A percentile compares a stretch with the other conserved stretches of the same genome.
Evolutionary conservation across 371 early-diverging fungal species (phyloP).

Genomic region (Mucor lusitanicus): DNA sequence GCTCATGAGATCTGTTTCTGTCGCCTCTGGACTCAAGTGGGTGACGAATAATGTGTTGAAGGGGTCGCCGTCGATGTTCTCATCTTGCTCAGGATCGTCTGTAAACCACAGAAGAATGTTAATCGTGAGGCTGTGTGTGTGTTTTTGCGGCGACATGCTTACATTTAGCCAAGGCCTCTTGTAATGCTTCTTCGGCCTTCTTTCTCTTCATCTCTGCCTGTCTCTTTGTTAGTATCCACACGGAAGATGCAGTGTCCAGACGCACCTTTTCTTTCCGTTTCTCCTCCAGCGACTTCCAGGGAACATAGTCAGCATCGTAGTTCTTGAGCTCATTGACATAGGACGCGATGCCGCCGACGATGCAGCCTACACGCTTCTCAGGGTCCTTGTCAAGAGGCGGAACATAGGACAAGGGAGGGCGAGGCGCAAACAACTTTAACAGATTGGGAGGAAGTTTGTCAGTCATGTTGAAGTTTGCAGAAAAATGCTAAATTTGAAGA

Average conservation of each 20-base stretch:
- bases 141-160: slow-evolving; percentile 10
- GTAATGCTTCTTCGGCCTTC: slow-evolving; percentile 61
- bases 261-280: slow-evolving; percentile 69
- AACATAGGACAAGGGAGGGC: slow-evolving; percentile 78
- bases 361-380: slow-evolving; percentile 61
- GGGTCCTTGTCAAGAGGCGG: slow-evolving; percentile 80
- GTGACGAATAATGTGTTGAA: slow-evolving; percentile 92
- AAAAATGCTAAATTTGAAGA: neutral
- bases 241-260: neutral
- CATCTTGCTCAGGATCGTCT: slow-evolving; percentile 76
- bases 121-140: too few relatives aligned
- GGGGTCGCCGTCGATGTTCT: slow-evolving; percentile 79
- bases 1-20: slow-evolving; percentile 77
- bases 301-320: slow-evolving; percentile 78
- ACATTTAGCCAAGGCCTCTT: slow-evolving; percentile 59
- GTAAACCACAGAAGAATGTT: slow-evolving; percentile 12
- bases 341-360: slow-evolving; percentile 67
- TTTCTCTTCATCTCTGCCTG: slow-evolving; percentile 58
- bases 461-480: slow-evolving; percentile 54
- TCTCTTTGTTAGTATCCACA: neutral
- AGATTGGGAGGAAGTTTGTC: slow-evolving; percentile 84
- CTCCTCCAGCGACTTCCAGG: slow-evolving; percentile 72
- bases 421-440: slow-evolving; percentile 88
- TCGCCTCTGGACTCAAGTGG: slow-evolving; percentile 82
- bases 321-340: slow-evolving; percentile 61